phyloP scores from a whole-genome alignment of 108 stramenopile species.

The Pelagomonas calceolata region DNA sequence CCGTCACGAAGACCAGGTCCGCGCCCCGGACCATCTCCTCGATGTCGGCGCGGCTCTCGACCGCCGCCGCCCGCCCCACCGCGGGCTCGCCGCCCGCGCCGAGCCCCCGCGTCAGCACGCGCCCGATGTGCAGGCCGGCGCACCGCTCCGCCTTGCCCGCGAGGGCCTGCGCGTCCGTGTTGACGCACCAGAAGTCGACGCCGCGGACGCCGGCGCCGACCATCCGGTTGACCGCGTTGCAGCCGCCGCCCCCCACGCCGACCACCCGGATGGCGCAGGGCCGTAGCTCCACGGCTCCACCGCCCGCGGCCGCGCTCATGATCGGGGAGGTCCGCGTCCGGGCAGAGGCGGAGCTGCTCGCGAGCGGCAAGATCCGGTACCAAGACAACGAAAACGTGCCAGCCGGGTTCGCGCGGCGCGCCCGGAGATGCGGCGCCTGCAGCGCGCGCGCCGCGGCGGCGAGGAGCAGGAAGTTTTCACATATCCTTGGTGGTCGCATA shows the following conservation, averaged over 20 bases:
- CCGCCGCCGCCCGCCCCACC: slow-evolving; percentile 64
- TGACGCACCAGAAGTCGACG: slow-evolving; percentile 79
- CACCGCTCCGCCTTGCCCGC: slow-evolving; percentile 48
- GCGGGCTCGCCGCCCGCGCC: slow-evolving; percentile 79
- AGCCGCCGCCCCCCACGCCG: slow-evolving; percentile 74
- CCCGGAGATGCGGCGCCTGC: no score
- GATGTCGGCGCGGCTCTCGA: slow-evolving; percentile 62
- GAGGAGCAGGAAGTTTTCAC: no score
- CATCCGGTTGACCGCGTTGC: slow-evolving; percentile 64
- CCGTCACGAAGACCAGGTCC: slow-evolving; percentile 74
- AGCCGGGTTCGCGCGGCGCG: no score
- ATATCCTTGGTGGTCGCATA: no score
- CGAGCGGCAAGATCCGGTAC: no score
- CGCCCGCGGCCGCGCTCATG: no score
- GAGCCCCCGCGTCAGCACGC: slow-evolving; percentile 67
- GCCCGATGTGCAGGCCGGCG: slow-evolving; percentile 61
- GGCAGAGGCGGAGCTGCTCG: no score
- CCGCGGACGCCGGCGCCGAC: slow-evolving; percentile 65
- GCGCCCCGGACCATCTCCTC: slow-evolving; percentile 57
- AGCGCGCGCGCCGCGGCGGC: no score
- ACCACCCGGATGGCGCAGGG: slow-evolving; percentile 61
- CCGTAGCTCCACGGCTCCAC: background rate
- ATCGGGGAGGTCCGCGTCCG: no score
- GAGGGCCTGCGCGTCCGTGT: slow-evolving; percentile 77
- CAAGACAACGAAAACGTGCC: no score